Conservation (phyloP, 371 early-diverging fungal genomes). For the Mucor mucedo region DNA sequence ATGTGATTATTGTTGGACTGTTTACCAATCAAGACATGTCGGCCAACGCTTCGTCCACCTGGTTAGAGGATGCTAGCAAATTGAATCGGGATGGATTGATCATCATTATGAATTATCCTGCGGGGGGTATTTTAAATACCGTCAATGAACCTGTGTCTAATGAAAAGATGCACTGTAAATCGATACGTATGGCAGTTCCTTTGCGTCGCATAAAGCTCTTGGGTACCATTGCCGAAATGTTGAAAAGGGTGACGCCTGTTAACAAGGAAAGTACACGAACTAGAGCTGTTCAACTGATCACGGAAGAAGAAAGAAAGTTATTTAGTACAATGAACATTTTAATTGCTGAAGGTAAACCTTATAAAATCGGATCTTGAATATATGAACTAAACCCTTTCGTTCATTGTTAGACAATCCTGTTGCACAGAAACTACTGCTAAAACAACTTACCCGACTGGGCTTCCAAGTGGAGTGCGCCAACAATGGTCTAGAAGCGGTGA, state of each 20-base stretch:
- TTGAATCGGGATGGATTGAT: conserved; percentile 25
- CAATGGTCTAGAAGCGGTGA: conserved; percentile 50
- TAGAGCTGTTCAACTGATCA: conserved; percentile 21
- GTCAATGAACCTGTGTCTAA: conserved; percentile 23
- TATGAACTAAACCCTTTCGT: background rate
- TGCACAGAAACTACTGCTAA: conserved; percentile 47
- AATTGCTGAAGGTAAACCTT: conserved; percentile 47
- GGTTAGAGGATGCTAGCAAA: conserved; percentile 30
- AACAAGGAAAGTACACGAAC: conserved; percentile 5
- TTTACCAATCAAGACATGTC: conserved; percentile 24
- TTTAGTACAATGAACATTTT: conserved; percentile 47
- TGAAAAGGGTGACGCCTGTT: conserved; percentile 16
- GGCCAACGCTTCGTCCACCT: background rate
- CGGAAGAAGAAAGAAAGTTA: conserved; percentile 33
- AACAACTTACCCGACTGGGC: conserved; percentile 48
- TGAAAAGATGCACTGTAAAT: conserved; percentile 28
- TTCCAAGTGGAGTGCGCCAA: conserved; percentile 51
- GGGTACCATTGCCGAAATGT: conserved; percentile 37
- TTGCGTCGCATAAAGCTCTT: conserved; percentile 57
- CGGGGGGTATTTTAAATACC: conserved; percentile 28
- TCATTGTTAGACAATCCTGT: conserved; percentile 48
- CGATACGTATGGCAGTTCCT: conserved; percentile 57
- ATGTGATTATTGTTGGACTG: conserved; percentile 45
- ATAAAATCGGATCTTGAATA: background rate
- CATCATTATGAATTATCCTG: conserved; percentile 49